phyloP scores from a whole-genome alignment of 2,329 filamentous ascomycete species.

The Coccinonectria pachysandricola region DNA sequence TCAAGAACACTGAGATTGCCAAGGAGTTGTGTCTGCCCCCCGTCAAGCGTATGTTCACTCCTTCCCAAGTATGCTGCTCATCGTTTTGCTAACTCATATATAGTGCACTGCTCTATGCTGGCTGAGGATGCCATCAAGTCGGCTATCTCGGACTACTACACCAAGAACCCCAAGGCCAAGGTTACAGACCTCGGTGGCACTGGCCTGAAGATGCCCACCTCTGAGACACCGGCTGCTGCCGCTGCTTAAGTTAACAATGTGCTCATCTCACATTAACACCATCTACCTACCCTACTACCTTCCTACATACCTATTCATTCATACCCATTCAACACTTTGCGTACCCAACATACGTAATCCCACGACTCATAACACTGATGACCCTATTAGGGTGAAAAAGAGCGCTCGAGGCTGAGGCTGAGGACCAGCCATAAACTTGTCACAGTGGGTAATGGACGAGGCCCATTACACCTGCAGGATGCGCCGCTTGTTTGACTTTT shows the following conservation, averaged over 20 bases:
- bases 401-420: no score
- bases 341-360: no score
- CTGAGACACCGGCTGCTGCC: slow-evolving; percentile 28
- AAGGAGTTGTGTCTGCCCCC: slow-evolving; percentile 87
- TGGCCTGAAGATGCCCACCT: slow-evolving; percentile 52
- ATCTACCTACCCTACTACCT: no score
- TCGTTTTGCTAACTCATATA: slow-evolving; percentile 18
- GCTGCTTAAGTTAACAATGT: slow-evolving; percentile 13
- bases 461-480: no score
- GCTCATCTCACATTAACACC: slow-evolving; percentile 1
- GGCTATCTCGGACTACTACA: slow-evolving; percentile 82
- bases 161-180: slow-evolving; percentile 69
- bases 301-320: no score
- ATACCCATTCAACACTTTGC: no score
- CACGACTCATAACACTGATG: no score
- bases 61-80: slow-evolving; percentile 2
- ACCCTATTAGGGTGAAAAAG: no score
- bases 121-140: slow-evolving; percentile 88
- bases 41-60: slow-evolving; percentile 69
- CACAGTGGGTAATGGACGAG: no score
- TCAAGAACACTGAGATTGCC: slow-evolving; percentile 96
- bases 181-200: slow-evolving; percentile 70
- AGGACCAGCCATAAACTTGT: no score
- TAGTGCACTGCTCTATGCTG: slow-evolving; percentile 86
- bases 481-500: no score